These are phyloP conservation scores for Dendrobium huoshanense DNA, from an alignment of 106 monocot species.

Conservation along the genomic window DNA sequence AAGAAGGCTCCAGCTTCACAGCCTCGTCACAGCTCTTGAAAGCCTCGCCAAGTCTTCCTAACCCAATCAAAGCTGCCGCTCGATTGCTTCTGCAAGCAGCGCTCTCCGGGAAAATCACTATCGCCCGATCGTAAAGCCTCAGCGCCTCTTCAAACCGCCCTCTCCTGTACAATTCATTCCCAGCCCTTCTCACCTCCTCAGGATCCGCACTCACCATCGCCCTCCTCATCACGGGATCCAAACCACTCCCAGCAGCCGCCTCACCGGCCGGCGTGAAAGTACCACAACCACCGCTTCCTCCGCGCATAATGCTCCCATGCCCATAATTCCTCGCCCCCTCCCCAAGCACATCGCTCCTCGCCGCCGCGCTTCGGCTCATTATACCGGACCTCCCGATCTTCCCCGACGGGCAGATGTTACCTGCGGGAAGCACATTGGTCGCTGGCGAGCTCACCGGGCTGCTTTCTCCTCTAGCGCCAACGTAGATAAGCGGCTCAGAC, in stretches of 20 bases:
- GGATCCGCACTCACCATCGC: conserved; percentile 43
- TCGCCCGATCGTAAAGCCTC: conserved; percentile 57
- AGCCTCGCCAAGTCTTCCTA: conserved; percentile 53
- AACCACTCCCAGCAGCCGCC: neutral
- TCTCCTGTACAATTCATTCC: conserved; percentile 60
- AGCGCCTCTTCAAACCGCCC: conserved; percentile 59
- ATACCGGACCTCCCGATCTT: conserved; percentile 43
- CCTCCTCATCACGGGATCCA: conserved; percentile 18
- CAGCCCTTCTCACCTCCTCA: conserved; percentile 59
- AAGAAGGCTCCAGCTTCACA: conserved; percentile 53
- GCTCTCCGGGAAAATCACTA: conserved; percentile 44
- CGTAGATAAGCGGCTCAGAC: conserved; percentile 18
- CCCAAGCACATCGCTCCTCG: conserved; percentile 52
- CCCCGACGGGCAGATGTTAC: conserved; percentile 81
- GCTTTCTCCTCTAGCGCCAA: conserved; percentile 11
- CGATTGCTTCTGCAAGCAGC: conserved; percentile 59
- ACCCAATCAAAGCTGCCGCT: conserved; percentile 53
- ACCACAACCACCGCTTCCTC: neutral
- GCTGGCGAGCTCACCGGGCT: conserved; percentile 33
- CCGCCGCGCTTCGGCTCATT: conserved; percentile 7
- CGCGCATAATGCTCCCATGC: conserved; percentile 70
- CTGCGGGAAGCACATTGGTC: conserved; percentile 45
- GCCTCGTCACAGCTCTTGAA: conserved; percentile 69
- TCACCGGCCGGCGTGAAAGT: neutral
- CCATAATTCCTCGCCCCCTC: conserved; percentile 68